Evolutionary conservation across 768 basidiomycete genomes (phyloP), one percentile per base, ranked within the genome.

Genomic region (Phylloporus sp.): DNA sequence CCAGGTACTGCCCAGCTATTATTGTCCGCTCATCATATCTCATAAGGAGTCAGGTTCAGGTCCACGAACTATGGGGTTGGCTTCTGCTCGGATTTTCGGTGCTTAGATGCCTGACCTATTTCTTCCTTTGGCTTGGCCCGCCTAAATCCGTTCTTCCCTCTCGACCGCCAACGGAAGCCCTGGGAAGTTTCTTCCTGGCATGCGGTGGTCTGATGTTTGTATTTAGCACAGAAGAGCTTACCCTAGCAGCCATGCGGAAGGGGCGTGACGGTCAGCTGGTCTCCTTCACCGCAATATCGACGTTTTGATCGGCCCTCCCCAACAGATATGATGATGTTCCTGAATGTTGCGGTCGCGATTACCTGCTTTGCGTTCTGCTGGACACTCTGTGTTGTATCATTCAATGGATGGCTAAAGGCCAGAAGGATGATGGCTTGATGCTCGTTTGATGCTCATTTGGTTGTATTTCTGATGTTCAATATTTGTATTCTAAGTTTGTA

Each of bases 31-130:
- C 39, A 10, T 15, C 20, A 8, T 48, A 32, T 51, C 45, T 64
- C 13, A 56, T 14, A 8, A 31, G 42, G 13, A 22, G 23, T 29
- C 51, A 88, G 78, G 91, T 96, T 32, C 82, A 92, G 62, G 86
- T 97, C 42, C 95, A 98, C 65, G 65, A 76, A 26, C 73, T 97
- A 4, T 98, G 95, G 95, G 95, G 95, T 38, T 82, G 81, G 67
- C 73, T 94, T 20, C 80, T 98, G 13, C 74, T 84, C 44, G 85
- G 71, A 5, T 92, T 86, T 62, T 78, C 88, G 6, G 72, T 88
- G 8, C 69, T 94, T 49, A 79, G 95, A 42, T 89, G 85, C 61
- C 57, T 93, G 31, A 97, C 94, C 2, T 98, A 97, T 64, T 90
- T 93, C 70, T 92, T 97, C 79, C 74, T 95, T 32, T 97, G 88